Conservation (phyloP, 1,139 yeast species). For the Arxiozyma bovina region DNA sequence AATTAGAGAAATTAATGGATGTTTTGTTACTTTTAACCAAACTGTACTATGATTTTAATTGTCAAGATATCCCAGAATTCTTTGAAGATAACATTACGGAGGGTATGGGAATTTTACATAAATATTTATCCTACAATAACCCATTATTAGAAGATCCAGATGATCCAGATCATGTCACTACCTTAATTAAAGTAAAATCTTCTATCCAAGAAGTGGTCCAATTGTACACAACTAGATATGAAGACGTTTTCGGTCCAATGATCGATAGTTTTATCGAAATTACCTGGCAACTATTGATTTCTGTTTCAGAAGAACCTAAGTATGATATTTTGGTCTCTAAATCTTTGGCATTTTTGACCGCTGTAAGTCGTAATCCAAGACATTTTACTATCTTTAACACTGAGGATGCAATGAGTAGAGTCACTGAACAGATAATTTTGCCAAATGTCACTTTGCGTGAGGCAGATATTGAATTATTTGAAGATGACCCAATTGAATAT, state of each 20-base stretch:
- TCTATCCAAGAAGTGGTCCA: constrained; percentile 79
- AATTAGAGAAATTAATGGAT: constrained; percentile 52
- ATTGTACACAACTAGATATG: constrained; percentile 81
- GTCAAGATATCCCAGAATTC: constrained; percentile 96
- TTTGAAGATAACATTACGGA: constrained; percentile 80
- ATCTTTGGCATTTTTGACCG: constrained; percentile 71
- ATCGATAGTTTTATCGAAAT: constrained; percentile 72
- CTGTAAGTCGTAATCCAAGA: constrained; percentile 63
- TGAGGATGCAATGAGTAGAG: constrained; percentile 62
- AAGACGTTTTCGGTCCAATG: constrained; percentile 75
- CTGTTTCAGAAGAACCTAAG: constrained; percentile 61
- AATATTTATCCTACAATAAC: constrained; percentile 58
- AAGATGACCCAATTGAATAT: constrained; percentile 92
- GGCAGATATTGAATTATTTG: constrained; percentile 84
- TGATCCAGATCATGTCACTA: constrained; percentile 63
- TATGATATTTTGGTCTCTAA: constrained; percentile 80
- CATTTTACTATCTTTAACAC: constrained; percentile 58
- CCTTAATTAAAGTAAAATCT: constrained; percentile 66
- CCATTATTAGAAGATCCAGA: constrained; percentile 46
- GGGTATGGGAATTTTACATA: constrained; percentile 76
- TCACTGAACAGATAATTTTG: constrained; percentile 72
- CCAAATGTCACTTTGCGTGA: constrained; percentile 84
- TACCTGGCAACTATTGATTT: constrained; percentile 69
- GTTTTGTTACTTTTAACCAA: constrained; percentile 65
- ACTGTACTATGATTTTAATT: constrained; percentile 84